Evolutionary conservation across 2,329 filamentous ascomycete species (phyloP), one percentile per base, ranked within the genome.

Genomic region (Xylaria sp.): DNA sequence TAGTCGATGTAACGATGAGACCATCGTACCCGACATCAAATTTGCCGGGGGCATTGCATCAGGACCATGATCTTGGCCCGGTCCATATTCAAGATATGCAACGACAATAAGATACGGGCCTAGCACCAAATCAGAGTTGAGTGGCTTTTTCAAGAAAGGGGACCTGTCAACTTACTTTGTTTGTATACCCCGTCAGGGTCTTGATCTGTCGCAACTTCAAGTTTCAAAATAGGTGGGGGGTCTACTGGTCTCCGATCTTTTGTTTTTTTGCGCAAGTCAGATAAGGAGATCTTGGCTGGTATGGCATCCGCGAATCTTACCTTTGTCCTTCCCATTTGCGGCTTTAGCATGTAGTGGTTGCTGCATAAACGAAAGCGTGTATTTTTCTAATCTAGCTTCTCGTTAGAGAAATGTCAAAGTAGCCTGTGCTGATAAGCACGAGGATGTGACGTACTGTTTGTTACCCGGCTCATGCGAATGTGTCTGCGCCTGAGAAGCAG

Each of bases 211-310:
- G 77, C 77, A 58, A 84, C 78, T 55, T 85, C 75, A 47, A 96
- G 82, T 77, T 94, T 88, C 46, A 96, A 81, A 69, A 96, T 91
- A 41, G 92, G 92, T 11, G 92, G 92, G 53, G 93, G 92, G 74
- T 97, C 92, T 71, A 97, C 87, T 7, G 92, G 91, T 76, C 96
- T 96, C 68, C 92, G 88, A 72, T 91, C 90, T 91, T 67, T 58
- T 63, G 55, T 54, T 48, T 49, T 35, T 49, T 48, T 13, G 13
- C 2, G 23, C 23, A 41, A 17, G 57, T 63, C 23, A 61, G 58
- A 59, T 25, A 56, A 10, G 6, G 11, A 17, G 17, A 29, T 47
- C 51, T 25, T 41, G 31, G 19, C 17, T 41, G 37, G 23, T 40
- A 54, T 49, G n/a, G 17, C 17, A 31, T 47, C 41, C 38, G 27